These are phyloP conservation scores for Talaromyces proteolyticus DNA, from an alignment of 495 filamentous ascomycete species.

Conservation along the genomic window DNA sequence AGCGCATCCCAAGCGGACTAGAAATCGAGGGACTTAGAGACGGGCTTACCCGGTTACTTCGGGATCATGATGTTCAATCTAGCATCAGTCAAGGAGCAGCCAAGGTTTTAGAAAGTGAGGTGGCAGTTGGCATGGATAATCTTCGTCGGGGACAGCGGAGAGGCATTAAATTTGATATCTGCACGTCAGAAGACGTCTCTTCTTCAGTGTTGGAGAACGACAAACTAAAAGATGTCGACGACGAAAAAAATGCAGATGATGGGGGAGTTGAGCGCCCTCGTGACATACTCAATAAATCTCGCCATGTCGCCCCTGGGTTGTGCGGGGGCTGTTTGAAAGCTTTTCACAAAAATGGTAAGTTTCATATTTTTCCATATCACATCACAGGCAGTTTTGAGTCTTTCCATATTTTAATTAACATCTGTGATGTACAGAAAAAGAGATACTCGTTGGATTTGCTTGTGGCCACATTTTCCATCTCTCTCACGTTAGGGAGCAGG, in stretches of 20 bases:
- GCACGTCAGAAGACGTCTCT: not conserved
- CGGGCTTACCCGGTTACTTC: slow-evolving; percentile 77
- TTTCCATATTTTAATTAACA: not conserved
- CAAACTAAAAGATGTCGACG: slow-evolving; percentile 7
- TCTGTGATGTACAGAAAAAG: slow-evolving; percentile 49
- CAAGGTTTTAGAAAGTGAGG: slow-evolving; percentile 78
- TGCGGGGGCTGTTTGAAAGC: slow-evolving; percentile 58
- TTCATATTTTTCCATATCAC: slow-evolving; percentile 9
- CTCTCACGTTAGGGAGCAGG: slow-evolving; percentile 58
- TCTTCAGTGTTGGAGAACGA: not conserved
- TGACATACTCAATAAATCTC: slow-evolving; percentile 18
- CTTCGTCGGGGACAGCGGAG: slow-evolving; percentile 70
- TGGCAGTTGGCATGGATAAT: slow-evolving; percentile 72
- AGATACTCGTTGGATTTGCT: slow-evolving; percentile 83
- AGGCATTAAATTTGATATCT: slow-evolving; percentile 83
- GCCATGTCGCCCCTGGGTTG: slow-evolving; percentile 23
- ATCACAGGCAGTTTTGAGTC: not conserved
- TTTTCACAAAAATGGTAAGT: slow-evolving; percentile 37
- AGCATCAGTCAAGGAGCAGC: slow-evolving; percentile 89
- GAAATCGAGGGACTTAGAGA: slow-evolving; percentile 86
- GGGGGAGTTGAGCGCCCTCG: slow-evolving; percentile 8
- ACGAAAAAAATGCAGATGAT: slow-evolving; percentile 15
- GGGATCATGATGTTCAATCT: slow-evolving; percentile 89
- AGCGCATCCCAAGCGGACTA: slow-evolving; percentile 83
- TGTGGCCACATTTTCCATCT: slow-evolving; percentile 92